phyloP scores from a whole-genome alignment of 345 rosid genomes.

The Eucalyptus cloeziana region DNA sequence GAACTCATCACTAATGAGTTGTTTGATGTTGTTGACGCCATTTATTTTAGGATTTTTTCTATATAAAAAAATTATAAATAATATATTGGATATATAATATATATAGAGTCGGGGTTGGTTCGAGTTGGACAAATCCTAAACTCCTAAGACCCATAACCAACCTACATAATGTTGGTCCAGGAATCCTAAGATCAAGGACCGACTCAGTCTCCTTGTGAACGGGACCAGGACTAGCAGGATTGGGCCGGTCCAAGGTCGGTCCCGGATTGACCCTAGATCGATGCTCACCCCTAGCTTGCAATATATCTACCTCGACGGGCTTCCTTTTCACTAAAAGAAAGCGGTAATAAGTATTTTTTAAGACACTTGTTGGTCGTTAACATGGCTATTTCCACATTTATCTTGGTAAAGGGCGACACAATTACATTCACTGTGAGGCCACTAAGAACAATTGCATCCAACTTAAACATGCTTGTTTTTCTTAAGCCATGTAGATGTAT shows the following conservation, averaged over 20 bases:
- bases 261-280: no score
- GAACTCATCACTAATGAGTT: no score
- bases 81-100: no score
- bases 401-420: neutral
- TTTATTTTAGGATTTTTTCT: no score
- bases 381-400: neutral
- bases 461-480: neutral
- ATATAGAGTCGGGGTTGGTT: no score
- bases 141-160: rapidly evolving
- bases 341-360: neutral
- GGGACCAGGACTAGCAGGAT: no score
- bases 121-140: rapidly evolving
- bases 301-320: no score
- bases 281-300: neutral
- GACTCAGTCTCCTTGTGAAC: rapidly evolving
- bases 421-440: neutral
- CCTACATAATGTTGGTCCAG: rapidly evolving
- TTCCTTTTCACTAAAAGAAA: neutral
- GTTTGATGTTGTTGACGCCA: no score
- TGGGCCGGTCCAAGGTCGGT: rapidly evolving
- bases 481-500: neutral
- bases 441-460: neutral
- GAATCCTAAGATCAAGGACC: no score
- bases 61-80: no score
- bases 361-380: neutral